Evolutionary conservation across 192 early-diverging fungal species (phyloP), one percentile per base, ranked within the genome.

Genomic region (Backusella parvicylindrica): DNA sequence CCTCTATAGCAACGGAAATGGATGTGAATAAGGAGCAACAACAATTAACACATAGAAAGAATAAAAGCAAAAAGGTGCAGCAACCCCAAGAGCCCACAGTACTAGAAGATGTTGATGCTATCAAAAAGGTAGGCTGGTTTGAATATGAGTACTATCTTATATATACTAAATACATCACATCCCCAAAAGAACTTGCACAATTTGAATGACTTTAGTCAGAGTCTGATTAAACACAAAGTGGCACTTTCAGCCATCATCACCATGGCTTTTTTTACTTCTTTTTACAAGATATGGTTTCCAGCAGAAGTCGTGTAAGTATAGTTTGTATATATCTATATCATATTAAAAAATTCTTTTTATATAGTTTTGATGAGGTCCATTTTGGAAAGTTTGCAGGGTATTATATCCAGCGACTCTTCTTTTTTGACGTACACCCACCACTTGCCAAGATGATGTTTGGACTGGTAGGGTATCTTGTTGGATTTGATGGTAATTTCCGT

Each of bases 341-440:
- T 36, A 26, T n/a, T 6, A 21, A 37, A 21, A 41, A 53, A 71
- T 35, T 4, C 18, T 73, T 9, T 23, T n/a, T 64, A 5, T 30
- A 16, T 64, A 94, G 93, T 0, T 99, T 99, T 81, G 98, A 99
- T 81, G 98, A 99, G 77, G 97, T 98, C 9, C 98, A 99, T 81
- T 99, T 99, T 87, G 98, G 98, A 65, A 99, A 99, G 81, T 99
- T 99, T 78, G 96, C 96, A 18, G 90, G 90, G 18, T 97, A 92
- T 86, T 99, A 99, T 72, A 78, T 99, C 36, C 88, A 90, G 12
- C 82, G 95, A 12, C 84, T 89, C 31, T 99, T 96, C 84, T 98
- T 92, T 81, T 99, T 99, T 85, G 97, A 99, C 76, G 96, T 99
- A 23, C 97, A 99, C 74, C 97, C 97, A 12, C 97, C 97, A 18